phyloP scores from a whole-genome alignment of 768 basidiomycete genomes.

The Tulasnella sp. region DNA sequence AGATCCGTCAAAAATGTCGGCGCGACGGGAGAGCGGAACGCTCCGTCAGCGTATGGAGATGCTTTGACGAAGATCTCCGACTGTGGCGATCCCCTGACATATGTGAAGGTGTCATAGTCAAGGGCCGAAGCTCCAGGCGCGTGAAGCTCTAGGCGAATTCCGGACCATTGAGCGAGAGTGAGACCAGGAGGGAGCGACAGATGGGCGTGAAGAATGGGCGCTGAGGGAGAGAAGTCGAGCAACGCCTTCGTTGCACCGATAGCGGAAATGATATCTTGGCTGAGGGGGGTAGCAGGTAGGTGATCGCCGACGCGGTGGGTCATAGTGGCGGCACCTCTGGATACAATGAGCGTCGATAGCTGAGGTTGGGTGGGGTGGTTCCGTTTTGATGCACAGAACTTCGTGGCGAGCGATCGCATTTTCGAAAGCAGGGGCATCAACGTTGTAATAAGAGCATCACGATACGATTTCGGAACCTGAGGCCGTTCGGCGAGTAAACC shows the following conservation, averaged over 20 bases:
- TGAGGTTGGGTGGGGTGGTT: too few relatives aligned
- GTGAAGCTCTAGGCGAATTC: background rate
- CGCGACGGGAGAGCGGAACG: background rate
- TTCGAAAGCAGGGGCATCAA: background rate
- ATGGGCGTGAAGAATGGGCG: slow-evolving; percentile 1
- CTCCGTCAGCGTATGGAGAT: background rate
- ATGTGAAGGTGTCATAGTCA: slow-evolving; percentile 1
- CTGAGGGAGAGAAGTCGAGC: background rate
- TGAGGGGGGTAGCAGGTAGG: background rate
- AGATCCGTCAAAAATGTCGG: slow-evolving; percentile 1
- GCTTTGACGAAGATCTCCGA: background rate
- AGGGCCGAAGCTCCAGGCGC: background rate
- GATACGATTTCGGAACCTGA: background rate
- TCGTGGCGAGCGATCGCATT: too few relatives aligned
- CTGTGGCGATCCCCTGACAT: background rate
- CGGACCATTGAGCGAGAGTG: background rate
- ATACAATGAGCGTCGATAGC: background rate
- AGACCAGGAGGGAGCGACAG: background rate
- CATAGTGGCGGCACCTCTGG: background rate
- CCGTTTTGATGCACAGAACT: background rate
- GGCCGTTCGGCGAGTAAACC: background rate
- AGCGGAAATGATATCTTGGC: background rate
- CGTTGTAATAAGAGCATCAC: background rate
- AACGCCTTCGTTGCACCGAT: background rate
- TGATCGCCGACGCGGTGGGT: background rate